phyloP scores from a whole-genome alignment of 139 green algal genomes.

The Limnomonas spitsbergensis region DNA sequence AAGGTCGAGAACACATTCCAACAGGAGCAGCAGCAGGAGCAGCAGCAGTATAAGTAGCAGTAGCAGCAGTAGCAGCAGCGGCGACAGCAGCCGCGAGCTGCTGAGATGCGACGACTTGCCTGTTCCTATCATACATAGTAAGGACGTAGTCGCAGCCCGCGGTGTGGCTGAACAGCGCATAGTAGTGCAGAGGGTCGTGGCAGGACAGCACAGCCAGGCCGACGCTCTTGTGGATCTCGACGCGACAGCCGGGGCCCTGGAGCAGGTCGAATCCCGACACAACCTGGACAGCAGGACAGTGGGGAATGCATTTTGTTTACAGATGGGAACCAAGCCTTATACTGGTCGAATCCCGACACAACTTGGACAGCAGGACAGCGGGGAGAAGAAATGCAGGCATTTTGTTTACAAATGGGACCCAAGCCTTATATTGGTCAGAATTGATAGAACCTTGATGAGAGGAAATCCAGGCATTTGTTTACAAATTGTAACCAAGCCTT shows the following conservation, averaged over 20 bases:
- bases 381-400: neutral
- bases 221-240: slow-evolving; percentile 32
- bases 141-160: slow-evolving; percentile 45
- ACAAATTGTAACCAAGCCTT: too few species aligned
- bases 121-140: slow-evolving; percentile 18
- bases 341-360: slow-evolving; percentile 41
- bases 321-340: slow-evolving; percentile 26
- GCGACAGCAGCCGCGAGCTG: too few species aligned
- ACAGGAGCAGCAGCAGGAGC: too few species aligned
- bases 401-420: too few species aligned
- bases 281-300: slow-evolving; percentile 24
- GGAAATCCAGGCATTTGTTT: neutral
- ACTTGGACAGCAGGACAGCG: slow-evolving; percentile 24
- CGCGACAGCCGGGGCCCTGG: slow-evolving; percentile 24
- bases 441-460: neutral
- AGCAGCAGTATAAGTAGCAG: too few species aligned
- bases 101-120: too few species aligned
- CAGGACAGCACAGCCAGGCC: slow-evolving; percentile 50
- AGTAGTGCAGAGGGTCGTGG: slow-evolving; percentile 64
- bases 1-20: too few species aligned
- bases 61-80: too few species aligned
- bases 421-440: slow-evolving; percentile 40
- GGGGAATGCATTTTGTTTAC: too few species aligned
- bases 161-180: slow-evolving; percentile 54
- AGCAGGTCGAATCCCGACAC: slow-evolving; percentile 47